phyloP scores from a whole-genome alignment of 768 basidiomycete species.

The Russula emetica region DNA sequence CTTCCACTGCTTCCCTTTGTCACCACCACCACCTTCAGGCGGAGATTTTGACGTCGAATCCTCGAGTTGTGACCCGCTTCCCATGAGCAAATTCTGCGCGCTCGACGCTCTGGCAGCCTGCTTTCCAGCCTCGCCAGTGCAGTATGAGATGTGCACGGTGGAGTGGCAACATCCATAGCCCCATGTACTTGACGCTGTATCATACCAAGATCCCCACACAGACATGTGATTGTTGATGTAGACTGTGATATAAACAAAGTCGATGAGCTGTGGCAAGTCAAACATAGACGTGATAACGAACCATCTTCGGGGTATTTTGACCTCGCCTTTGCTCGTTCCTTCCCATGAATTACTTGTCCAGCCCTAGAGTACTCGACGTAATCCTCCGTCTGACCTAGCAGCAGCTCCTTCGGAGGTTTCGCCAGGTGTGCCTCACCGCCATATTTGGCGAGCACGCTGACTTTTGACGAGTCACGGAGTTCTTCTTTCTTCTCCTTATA shows the following conservation, averaged over 20 bases:
- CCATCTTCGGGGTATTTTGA: slow-evolving; percentile 98
- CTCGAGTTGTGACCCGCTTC: slow-evolving; percentile 8
- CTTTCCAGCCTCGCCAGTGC: slow-evolving; percentile 82
- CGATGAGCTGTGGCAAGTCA: slow-evolving; percentile 4
- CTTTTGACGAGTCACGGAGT: slow-evolving; percentile 82
- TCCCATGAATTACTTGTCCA: slow-evolving; percentile 87
- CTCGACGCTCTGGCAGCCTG: slow-evolving; percentile 72
- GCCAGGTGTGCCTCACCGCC: slow-evolving; percentile 92
- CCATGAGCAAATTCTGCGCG: slow-evolving; percentile 59
- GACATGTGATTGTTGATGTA: slow-evolving; percentile 88
- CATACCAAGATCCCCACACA: slow-evolving; percentile 99
- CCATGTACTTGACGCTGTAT: slow-evolving; percentile 66
- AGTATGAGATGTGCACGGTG: slow-evolving; percentile 79
- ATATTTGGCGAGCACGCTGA: slow-evolving; percentile 86
- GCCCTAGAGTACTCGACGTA: slow-evolving; percentile 96
- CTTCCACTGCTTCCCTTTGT: slow-evolving; percentile 30
- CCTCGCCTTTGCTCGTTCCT: slow-evolving; percentile 77
- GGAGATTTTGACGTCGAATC: slow-evolving; percentile 16
- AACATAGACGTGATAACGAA: slow-evolving; percentile 38
- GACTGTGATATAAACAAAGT: slow-evolving; percentile 44
- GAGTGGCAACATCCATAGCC: slow-evolving; percentile 97
- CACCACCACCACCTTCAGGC: slow-evolving; percentile 6
- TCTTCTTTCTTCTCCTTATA: slow-evolving; percentile 91
- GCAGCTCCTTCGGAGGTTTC: slow-evolving; percentile 82
- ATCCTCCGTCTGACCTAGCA: slow-evolving; percentile 94